These are phyloP conservation scores for Hyaloscypha bicolor DNA, from an alignment of 495 filamentous ascomycete genomes.

Conservation along the genomic window DNA sequence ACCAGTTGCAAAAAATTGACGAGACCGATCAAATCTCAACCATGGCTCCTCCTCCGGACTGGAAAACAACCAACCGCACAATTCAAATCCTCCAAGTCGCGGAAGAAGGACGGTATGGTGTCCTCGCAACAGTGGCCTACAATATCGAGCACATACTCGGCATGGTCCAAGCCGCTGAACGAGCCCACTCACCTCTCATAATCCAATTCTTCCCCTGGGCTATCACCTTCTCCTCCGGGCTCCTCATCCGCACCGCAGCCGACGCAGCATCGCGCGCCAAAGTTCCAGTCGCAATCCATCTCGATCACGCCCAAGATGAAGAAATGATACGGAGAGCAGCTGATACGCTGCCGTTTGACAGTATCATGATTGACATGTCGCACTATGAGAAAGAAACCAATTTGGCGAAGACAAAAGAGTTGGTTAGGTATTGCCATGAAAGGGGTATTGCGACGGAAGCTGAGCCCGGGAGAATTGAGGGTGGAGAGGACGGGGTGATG, in stretches of 20 bases:
- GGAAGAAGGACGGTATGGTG: slow-evolving; percentile 23
- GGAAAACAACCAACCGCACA: slow-evolving; percentile 12
- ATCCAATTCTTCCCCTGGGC: slow-evolving; percentile 74
- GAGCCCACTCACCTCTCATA: slow-evolving; percentile 60
- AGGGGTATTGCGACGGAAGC: slow-evolving; percentile 78
- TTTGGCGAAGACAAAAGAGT: slow-evolving; percentile 66
- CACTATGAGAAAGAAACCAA: slow-evolving; percentile 86
- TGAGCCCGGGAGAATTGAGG: slow-evolving; percentile 81
- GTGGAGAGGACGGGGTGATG: slow-evolving; percentile 80
- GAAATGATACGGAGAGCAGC: slow-evolving; percentile 56
- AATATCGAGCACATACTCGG: slow-evolving; percentile 60
- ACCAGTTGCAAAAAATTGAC: too few species aligned
- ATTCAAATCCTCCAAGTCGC: slow-evolving; percentile 21
- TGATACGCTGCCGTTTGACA: slow-evolving; percentile 59
- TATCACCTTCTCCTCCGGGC: slow-evolving; percentile 54
- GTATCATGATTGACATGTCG: slow-evolving; percentile 83
- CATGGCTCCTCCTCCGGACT: slow-evolving; percentile 14
- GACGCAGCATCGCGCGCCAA: slow-evolving; percentile 60
- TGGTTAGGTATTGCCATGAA: slow-evolving; percentile 70
- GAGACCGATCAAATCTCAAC: background rate
- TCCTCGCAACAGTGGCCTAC: slow-evolving; percentile 23
- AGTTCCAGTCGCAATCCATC: slow-evolving; percentile 72
- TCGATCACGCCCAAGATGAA: slow-evolving; percentile 77
- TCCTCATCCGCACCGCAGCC: slow-evolving; percentile 64
- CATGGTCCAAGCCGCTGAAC: slow-evolving; percentile 61